Evolutionary conservation across 345 rosid species (phyloP).

Genomic region (Eucalyptus tenuipes): DNA sequence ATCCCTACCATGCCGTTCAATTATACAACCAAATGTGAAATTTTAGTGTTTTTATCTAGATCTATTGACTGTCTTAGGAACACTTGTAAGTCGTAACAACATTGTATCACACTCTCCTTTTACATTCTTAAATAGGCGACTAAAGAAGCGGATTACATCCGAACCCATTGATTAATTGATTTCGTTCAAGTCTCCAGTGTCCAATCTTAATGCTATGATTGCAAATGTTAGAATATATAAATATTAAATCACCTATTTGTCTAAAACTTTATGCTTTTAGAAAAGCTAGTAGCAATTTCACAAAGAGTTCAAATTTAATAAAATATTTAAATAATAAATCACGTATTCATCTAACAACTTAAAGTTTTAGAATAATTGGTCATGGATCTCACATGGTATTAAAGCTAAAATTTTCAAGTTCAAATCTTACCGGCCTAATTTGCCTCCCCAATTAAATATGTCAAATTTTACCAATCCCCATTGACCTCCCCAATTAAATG

Average conservation of each 20-base stretch:
- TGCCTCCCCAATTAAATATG: fast-evolving
- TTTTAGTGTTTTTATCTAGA: fast-evolving
- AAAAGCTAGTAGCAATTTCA: fast-evolving
- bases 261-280: too few relatives aligned
- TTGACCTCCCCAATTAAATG: too few relatives aligned
- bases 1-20: background rate
- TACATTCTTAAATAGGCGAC: fast-evolving
- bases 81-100: background rate
- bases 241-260: background rate
- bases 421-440: too few relatives aligned
- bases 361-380: fast-evolving
- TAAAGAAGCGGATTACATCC: background rate
- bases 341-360: fast-evolving
- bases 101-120: background rate
- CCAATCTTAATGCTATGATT: background rate
- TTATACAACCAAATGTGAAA: background rate
- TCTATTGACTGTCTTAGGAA: background rate
- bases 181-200: fast-evolving
- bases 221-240: background rate
- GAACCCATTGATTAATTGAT: background rate
- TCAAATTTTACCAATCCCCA: fast-evolving
- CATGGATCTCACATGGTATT: fast-evolving
- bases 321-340: too few relatives aligned
- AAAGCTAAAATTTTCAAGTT: too few relatives aligned
- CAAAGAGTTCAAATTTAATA: too few relatives aligned